Percentiles rank a stretch among this genome's conserved stretches.
Conservation (phyloP, 768 basidiomycete species). For the Mycena rebaudengoi region DNA sequence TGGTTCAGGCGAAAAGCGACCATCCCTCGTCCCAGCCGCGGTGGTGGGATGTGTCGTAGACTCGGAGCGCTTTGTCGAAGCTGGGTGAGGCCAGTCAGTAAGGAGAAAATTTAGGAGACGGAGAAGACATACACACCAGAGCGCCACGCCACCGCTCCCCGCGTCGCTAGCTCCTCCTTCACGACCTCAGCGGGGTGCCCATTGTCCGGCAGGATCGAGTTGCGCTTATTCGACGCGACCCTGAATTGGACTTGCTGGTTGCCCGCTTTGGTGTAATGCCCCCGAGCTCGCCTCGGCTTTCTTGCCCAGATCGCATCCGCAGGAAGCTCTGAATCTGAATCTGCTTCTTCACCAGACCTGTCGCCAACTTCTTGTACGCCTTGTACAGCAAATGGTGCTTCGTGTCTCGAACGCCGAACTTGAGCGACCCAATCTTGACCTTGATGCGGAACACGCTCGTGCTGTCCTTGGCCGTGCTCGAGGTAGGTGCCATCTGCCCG, state of each 20-base stretch:
- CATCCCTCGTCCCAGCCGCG: too few species aligned
- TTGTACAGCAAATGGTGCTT: slow-evolving; percentile 93
- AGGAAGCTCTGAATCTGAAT: slow-evolving; percentile 59
- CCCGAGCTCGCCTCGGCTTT: slow-evolving; percentile 46
- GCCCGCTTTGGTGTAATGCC: slow-evolving; percentile 2
- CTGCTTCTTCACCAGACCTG: slow-evolving; percentile 82
- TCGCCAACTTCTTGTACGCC: slow-evolving; percentile 81
- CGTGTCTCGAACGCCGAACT: slow-evolving; percentile 89
- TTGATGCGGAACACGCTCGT: slow-evolving; percentile 77
- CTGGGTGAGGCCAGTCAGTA: neutral
- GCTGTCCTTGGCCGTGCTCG: slow-evolving; percentile 62
- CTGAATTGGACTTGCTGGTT: slow-evolving; percentile 68
- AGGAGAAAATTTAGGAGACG: neutral
- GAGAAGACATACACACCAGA: slow-evolving; percentile 47
- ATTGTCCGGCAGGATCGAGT: slow-evolving; percentile 69
- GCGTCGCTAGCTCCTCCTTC: slow-evolving; percentile 59
- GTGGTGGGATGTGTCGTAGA: too few species aligned
- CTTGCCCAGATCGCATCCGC: slow-evolving; percentile 71
- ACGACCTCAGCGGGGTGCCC: slow-evolving; percentile 81
- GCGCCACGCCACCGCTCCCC: slow-evolving; percentile 49
- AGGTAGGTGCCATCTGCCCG: slow-evolving; percentile 68
- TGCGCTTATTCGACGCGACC: slow-evolving; percentile 74
- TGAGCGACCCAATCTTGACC: slow-evolving; percentile 87
- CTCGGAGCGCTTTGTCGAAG: neutral
- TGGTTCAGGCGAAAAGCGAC: too few species aligned